These are phyloP conservation scores for Cordia subcordata DNA, from an alignment of 257 asterid genomes.

Conservation along the genomic window DNA sequence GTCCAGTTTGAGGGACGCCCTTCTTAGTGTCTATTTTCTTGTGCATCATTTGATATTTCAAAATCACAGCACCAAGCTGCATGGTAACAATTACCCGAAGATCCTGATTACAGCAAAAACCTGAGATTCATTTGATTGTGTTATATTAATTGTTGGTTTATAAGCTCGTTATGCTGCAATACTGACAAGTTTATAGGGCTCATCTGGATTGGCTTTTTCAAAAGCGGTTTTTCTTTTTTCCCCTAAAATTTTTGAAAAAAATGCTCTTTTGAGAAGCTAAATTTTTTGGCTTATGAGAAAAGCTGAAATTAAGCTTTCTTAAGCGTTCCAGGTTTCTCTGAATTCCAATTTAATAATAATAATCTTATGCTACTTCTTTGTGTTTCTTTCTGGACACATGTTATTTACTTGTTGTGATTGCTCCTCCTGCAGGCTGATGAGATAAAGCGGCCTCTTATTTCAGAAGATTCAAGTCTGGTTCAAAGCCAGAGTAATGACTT, in stretches of 20 bases:
- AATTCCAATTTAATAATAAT: no score
- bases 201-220: no score
- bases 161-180: background rate
- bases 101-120: no score
- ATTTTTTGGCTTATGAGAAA: no score
- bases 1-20: background rate
- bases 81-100: background rate
- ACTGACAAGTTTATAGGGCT: no score
- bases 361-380: background rate
- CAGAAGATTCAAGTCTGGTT: conserved; percentile 46
- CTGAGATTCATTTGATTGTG: background rate
- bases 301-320: no score
- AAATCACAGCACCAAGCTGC: background rate
- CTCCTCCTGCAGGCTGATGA: conserved; percentile 63
- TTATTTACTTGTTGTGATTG: conserved; percentile 14
- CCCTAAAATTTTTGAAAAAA: no score
- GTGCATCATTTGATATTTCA: background rate
- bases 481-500: conserved; percentile 44
- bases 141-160: background rate
- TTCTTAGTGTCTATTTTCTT: background rate
- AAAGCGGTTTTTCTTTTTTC: no score
- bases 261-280: no score
- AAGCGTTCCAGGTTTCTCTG: no score
- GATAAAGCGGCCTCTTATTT: conserved; percentile 76
- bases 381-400: conserved; percentile 8